These are phyloP conservation scores for Lachancea quebecensis DNA, from an alignment of 805 yeast species.

Conservation along the genomic window DNA sequence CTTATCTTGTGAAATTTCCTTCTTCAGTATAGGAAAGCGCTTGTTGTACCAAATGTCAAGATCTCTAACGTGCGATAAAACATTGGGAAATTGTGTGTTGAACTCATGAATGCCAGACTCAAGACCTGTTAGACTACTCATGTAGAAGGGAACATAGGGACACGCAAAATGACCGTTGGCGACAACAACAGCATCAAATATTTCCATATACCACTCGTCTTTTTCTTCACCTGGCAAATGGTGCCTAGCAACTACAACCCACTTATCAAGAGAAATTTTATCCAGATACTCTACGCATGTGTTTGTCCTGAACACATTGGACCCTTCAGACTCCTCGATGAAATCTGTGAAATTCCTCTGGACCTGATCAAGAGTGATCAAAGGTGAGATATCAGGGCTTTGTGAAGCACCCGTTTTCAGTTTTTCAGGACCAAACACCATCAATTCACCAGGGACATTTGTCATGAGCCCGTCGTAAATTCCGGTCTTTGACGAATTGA, in stretches of 20 bases:
- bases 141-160: conserved; percentile 34
- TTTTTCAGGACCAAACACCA: conserved; percentile 11
- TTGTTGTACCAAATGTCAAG: conserved; percentile 18
- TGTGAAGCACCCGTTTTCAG: neutral
- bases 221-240: conserved; percentile 14
- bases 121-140: conserved; percentile 11
- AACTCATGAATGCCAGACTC: conserved; percentile 13
- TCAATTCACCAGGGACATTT: conserved; percentile 15
- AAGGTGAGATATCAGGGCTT: conserved; percentile 10
- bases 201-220: conserved; percentile 36
- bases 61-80: conserved; percentile 42
- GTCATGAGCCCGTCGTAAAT: conserved; percentile 13
- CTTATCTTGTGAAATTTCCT: conserved; percentile 6
- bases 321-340: conserved; percentile 6
- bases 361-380: conserved; percentile 10
- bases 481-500: conserved; percentile 14
- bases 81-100: conserved; percentile 26
- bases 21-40: conserved; percentile 23
- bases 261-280: conserved; percentile 23
- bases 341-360: conserved; percentile 6
- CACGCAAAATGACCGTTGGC: conserved; percentile 39
- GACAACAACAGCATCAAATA: conserved; percentile 35
- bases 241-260: conserved; percentile 27
- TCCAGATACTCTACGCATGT: conserved; percentile 17
- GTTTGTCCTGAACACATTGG: conserved; percentile 8